phyloP scores from a whole-genome alignment of 306 rosid species.

The Sesbania bispinosa region DNA sequence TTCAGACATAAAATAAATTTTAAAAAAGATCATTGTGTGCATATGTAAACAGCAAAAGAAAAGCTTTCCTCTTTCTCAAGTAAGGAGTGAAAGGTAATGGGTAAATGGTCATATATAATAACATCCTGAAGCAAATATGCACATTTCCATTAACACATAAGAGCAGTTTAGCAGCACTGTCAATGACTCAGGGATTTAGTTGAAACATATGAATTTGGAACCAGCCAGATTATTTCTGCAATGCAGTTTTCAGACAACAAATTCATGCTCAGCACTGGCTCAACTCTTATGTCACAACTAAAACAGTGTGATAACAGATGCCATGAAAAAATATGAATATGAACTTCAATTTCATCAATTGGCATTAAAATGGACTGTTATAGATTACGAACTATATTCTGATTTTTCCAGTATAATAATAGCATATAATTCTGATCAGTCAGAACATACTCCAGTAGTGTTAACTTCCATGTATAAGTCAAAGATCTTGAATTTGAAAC shows the following conservation, averaged over 20 bases:
- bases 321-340: background rate
- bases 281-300: background rate
- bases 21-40: background rate
- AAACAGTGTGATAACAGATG: background rate
- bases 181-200: background rate
- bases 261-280: background rate
- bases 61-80: background rate
- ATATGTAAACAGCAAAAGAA: slow-evolving; percentile 5
- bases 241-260: background rate
- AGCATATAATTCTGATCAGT: background rate
- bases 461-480: background rate
- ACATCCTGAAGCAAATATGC: background rate
- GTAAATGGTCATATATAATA: background rate
- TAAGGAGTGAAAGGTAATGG: background rate
- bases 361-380: background rate
- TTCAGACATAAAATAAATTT: background rate
- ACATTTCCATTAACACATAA: background rate
- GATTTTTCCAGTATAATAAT: background rate
- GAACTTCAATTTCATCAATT: background rate
- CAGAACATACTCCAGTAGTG: background rate
- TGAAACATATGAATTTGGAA: background rate
- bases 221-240: background rate
- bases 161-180: background rate
- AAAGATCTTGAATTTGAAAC: background rate
- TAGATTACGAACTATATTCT: background rate